phyloP scores from a whole-genome alignment of 768 basidiomycete species.

The Lentinula detonsa region DNA sequence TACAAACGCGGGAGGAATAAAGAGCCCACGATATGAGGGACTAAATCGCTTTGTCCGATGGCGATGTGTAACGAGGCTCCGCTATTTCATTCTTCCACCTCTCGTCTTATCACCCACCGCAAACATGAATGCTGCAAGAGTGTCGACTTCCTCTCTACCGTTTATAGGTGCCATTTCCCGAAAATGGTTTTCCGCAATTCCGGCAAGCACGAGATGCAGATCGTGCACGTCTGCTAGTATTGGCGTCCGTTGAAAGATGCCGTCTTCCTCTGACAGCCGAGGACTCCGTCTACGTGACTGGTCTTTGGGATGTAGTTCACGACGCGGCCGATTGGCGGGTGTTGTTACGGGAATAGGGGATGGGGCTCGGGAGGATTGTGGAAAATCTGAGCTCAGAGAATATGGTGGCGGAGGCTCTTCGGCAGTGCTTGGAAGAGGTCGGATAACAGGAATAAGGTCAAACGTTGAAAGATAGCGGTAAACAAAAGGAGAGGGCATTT shows the following conservation, averaged over 20 bases:
- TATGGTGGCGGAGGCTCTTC: slow-evolving; percentile 69
- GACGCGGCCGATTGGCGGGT: slow-evolving; percentile 66
- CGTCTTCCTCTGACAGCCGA: slow-evolving; percentile 61
- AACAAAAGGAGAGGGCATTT: slow-evolving; percentile 57
- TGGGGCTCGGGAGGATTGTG: slow-evolving; percentile 40
- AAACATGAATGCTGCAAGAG: slow-evolving; percentile 76
- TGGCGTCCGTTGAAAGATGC: slow-evolving; percentile 45
- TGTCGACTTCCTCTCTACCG: slow-evolving; percentile 70
- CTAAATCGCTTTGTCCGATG: no score
- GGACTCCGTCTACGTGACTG: slow-evolving; percentile 62
- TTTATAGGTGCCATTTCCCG: slow-evolving; percentile 44
- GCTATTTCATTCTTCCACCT: not conserved
- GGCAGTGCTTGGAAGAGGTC: slow-evolving; percentile 61
- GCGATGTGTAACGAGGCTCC: not conserved
- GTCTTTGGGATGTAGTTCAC: slow-evolving; percentile 60
- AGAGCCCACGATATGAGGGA: no score
- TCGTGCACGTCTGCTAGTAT: slow-evolving; percentile 68
- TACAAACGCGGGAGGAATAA: no score
- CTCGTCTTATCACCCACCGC: slow-evolving; percentile 46
- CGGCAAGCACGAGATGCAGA: slow-evolving; percentile 59
- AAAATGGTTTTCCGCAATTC: slow-evolving; percentile 71
- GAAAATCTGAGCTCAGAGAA: slow-evolving; percentile 44
- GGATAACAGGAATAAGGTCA: slow-evolving; percentile 64
- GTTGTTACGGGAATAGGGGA: slow-evolving; percentile 45
- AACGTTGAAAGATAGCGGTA: slow-evolving; percentile 71